phyloP scores from a whole-genome alignment of 2,329 filamentous ascomycete genomes.

The Aspergillus pseudonomiae region DNA sequence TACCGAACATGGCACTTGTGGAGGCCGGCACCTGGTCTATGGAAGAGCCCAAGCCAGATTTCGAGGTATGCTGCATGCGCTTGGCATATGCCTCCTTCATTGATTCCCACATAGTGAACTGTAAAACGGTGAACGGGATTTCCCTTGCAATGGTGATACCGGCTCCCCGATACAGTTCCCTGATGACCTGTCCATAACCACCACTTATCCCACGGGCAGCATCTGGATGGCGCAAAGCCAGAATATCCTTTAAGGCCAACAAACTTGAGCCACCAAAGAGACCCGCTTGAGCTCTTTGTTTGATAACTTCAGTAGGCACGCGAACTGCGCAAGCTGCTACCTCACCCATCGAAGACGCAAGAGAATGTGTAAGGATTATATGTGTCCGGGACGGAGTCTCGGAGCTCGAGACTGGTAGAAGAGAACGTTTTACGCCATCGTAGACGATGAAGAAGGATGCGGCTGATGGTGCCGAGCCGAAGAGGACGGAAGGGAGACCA shows the following conservation, averaged over 20 bases:
- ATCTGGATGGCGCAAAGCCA: constrained; percentile 51
- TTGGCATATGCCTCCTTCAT: constrained; percentile 66
- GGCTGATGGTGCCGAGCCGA: constrained; percentile 90
- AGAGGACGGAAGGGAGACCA: constrained; percentile 83
- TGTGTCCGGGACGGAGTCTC: constrained; percentile 35
- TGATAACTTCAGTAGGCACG: constrained; percentile 95
- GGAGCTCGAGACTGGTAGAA: constrained; percentile 42
- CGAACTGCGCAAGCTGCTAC: constrained; percentile 88
- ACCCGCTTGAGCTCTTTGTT: constrained; percentile 91
- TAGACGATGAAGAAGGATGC: constrained; percentile 98
- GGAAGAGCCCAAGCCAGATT: constrained; percentile 18
- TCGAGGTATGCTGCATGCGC: constrained; percentile 26
- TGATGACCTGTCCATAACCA: constrained; percentile 64
- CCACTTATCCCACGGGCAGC: constrained; percentile 37
- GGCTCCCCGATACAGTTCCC: constrained; percentile 89
- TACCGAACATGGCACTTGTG: constrained; percentile 85
- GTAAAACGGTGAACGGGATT: constrained; percentile 95
- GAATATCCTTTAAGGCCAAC: constrained; percentile 70
- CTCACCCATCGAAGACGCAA: constrained; percentile 83
- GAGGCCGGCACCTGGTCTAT: constrained; percentile 62
- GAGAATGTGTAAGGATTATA: constrained; percentile 68
- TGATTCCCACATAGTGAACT: constrained; percentile 95
- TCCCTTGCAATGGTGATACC: constrained; percentile 91
- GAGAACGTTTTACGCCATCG: constrained; percentile 68
- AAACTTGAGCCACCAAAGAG: constrained; percentile 73